Evolutionary conservation across 169 alveolate genomes (phyloP), one percentile per base, ranked within the genome.

Genomic region (Perkinsus olseni): DNA sequence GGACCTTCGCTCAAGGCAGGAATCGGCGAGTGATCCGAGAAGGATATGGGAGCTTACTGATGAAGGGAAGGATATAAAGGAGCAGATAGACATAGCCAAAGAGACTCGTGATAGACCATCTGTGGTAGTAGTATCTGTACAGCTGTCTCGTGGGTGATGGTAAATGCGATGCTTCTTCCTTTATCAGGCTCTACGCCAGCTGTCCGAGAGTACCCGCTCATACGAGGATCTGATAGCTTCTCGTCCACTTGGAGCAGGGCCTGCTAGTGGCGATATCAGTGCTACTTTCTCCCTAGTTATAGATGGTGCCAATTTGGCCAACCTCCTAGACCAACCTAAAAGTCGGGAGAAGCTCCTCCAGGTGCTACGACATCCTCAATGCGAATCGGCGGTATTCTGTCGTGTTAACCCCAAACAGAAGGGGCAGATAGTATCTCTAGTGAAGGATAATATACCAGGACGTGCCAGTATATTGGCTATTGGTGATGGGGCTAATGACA

Each of bases 401-500:
- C 96, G 99, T 95, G 99, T 97, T n/a, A 97, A 99, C 0, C 99
- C 99, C 11, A 97, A 97, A 93, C 98, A 99, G 95, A 99, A 99
- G 95, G 98, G 98, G 40, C 97, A 97, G 95, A 91, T 94, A 36
- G 96, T 95, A 51, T 94, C 74, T 91, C 98, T 98, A 92, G 99
- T 98, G 90, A 38, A 74, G 0, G 38, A 92, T 21, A 13, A 91
- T 38, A 31, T 38, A 0, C 40, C 40, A 24, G 45, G 92, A 38
- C 74, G 97, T 37, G 95, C 97, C 50, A 95, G 96, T 51, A 95
- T 97, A 94, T 90, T 97, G 92, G 98, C 99, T 36, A 96, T 98
- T 40, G 99, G 99, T 11, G 99, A 99, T 95, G 99, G 99, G 28
- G 99, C 99, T 38, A 99, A 99, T 96, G 99, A 99, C 96, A 99